These are phyloP conservation scores for Hemerocallis citrina DNA, from an alignment of 106 monocot species.

Conservation along the genomic window DNA sequence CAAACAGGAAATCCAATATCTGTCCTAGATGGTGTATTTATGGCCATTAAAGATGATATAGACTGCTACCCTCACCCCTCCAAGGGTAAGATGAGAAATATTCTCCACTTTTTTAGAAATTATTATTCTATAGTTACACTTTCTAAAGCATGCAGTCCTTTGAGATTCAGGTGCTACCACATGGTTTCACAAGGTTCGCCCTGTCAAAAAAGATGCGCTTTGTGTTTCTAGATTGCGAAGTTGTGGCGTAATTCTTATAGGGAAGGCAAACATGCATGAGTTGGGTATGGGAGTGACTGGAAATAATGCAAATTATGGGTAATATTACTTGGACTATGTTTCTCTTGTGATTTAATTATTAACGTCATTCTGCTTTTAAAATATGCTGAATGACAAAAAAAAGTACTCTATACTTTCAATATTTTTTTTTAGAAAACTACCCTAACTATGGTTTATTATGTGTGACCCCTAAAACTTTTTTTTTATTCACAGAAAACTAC, in stretches of 20 bases:
- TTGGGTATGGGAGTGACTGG: conserved; percentile 91
- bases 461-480: no score
- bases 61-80: conserved; percentile 89
- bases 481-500: no score
- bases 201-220: conserved; percentile 69
- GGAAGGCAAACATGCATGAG: conserved; percentile 99
- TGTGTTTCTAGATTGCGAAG: conserved; percentile 83
- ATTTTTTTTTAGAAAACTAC: no score
- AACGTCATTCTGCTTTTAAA: neutral
- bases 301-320: conserved; percentile 97
- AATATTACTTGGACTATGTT: neutral
- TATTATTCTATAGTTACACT: neutral
- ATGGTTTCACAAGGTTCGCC: conserved; percentile 57
- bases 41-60: conserved; percentile 95
- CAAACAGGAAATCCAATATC: conserved; percentile 71
- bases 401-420: no score
- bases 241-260: conserved; percentile 87
- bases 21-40: conserved; percentile 93
- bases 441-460: no score
- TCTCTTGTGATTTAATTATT: neutral
- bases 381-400: no score
- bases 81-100: conserved; percentile 36
- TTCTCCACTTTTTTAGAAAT: neutral
- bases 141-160: neutral
- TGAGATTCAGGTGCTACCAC: conserved; percentile 64